Evolutionary conservation across 768 basidiomycete genomes (phyloP).

Genomic region (Podaxis sp.): DNA sequence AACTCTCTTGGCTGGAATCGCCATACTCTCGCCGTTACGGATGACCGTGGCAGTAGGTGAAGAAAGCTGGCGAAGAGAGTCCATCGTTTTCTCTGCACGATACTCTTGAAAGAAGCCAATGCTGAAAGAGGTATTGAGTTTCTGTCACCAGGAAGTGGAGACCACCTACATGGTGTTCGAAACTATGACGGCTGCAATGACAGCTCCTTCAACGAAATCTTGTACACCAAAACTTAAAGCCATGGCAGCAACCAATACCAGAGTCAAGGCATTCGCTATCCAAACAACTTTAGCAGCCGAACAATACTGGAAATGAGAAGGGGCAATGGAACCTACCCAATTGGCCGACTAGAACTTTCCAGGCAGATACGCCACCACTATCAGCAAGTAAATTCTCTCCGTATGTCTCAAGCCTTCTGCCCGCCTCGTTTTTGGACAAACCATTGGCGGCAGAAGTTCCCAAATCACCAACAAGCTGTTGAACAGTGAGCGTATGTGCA

Average conservation of each 20-base stretch:
- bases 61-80: slow-evolving; percentile 45
- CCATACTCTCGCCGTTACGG: slow-evolving; percentile 38
- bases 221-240: slow-evolving; percentile 55
- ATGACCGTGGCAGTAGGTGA: slow-evolving; percentile 47
- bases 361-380: slow-evolving; percentile 33
- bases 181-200: slow-evolving; percentile 44
- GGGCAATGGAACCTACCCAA: slow-evolving; percentile 23
- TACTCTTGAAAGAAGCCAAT: slow-evolving; percentile 51
- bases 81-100: slow-evolving; percentile 50
- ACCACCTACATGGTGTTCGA: slow-evolving; percentile 38
- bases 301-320: too few species aligned
- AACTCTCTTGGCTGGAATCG: slow-evolving; percentile 41
- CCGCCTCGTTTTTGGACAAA: slow-evolving; percentile 35
- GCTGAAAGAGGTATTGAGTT: slow-evolving; percentile 16
- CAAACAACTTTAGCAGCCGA: too few species aligned
- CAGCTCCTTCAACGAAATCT: slow-evolving; percentile 53
- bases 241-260: slow-evolving; percentile 38
- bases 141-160: not conserved
- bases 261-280: slow-evolving; percentile 41
- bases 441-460: slow-evolving; percentile 34
- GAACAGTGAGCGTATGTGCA: slow-evolving; percentile 31
- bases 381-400: slow-evolving; percentile 36
- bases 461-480: slow-evolving; percentile 31
- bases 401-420: slow-evolving; percentile 29
- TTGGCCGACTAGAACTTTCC: slow-evolving; percentile 34